Base-by-base conservation (phyloP, 2,329 filamentous ascomycete genomes). In the Didymella lethalis region DNA sequence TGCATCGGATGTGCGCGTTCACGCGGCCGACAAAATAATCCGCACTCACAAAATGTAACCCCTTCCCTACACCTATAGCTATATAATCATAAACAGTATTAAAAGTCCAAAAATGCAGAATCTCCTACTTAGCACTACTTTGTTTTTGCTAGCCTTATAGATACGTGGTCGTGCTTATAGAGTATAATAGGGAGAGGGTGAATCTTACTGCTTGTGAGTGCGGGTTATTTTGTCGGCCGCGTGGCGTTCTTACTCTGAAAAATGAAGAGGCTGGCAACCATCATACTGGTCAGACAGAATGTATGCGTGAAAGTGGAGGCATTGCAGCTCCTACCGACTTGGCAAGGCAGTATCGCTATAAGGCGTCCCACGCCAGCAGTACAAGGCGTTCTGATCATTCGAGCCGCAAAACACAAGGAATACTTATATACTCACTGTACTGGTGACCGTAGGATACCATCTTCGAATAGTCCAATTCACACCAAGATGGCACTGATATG, bases 321-420 rank as follows among this genome's bases (percentile, higher is more conserved):
- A 34, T 44, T 34, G 51, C 51, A 48, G 31, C 14, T 48, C 44
- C 26, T 54, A 29, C 40, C 2, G 44, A 16, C 34, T 54, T 48
- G 51, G 51, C 51, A 54, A 47, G 43, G 51, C 51, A 48, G 51
- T 32, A 48, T 54, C 12, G 26, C 25, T 18, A 7, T 54, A 26
- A 54, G 51, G 51, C 51, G 26, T 48, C 44, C 51, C 26, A 40
- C 31, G n/a, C 32, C n/a, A 20, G 36, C 32, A 34, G 3, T 20
- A 48, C 34, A 3, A 48, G 29, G 34, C 44, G 18, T 11, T 40
- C 47, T 49, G n/a, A 31, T 28, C 25, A 25, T 40, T 25, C n/a
- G 10, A 5, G 20, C 18, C 28, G 28, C 32, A 49, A 31, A 11
- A 31, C 29, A 31, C 29, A 31, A 31, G 29, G 7, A 31, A 31